Base-by-base conservation (phyloP, 2,329 filamentous ascomycete genomes). In the Claviceps sp. region DNA sequence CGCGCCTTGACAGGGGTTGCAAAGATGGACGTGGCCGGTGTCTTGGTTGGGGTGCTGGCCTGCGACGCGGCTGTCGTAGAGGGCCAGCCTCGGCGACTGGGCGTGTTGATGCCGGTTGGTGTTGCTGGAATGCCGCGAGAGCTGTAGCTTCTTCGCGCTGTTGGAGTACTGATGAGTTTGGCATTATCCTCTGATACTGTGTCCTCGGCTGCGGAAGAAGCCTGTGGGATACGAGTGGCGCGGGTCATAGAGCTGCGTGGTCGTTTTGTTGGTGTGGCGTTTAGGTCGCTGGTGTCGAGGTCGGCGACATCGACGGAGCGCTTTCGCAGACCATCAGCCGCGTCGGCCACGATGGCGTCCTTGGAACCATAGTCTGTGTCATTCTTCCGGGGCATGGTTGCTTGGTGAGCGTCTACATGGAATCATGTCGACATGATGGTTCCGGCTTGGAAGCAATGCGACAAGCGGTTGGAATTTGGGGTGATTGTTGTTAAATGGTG, bases 1-100 rank as follows among this genome's bases (percentile, higher is more conserved):
- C 56, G 59, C 4, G 59, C 54, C 51, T 65, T 73, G 13, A 65
- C 60, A 0, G 73, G 72, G 0, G 74, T 76, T 47, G 63, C 59
- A 6, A 68, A 62, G 13, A 52, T 50, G 5, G 53, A 47, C 3
- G 37, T 53, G 34, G 59, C 55, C 29, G 61, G 57, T 4, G 62
- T 64, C 13, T 64, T 63, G 14, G 55, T 58, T 4, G 66, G 63
- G 2, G 64, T 66, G 26, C 61, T 61, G 42, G 58, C 61, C 46
- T 62, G 65, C 5, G 60, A 53, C 22, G 55, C 53, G 22, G 55
- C 53, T 22, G 59, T 53, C 50, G 67, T 68, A 4, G 65, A 63
- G 9, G 54, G 54, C 3, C 64, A 59, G 9, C 64, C 63, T 45
- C 61, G 54, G 50, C 58, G 60, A 34, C 61, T 59, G 16, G 62